Evolutionary conservation across 2,329 filamentous ascomycete species (phyloP).

Genomic region (Cladorrhinum sp.): DNA sequence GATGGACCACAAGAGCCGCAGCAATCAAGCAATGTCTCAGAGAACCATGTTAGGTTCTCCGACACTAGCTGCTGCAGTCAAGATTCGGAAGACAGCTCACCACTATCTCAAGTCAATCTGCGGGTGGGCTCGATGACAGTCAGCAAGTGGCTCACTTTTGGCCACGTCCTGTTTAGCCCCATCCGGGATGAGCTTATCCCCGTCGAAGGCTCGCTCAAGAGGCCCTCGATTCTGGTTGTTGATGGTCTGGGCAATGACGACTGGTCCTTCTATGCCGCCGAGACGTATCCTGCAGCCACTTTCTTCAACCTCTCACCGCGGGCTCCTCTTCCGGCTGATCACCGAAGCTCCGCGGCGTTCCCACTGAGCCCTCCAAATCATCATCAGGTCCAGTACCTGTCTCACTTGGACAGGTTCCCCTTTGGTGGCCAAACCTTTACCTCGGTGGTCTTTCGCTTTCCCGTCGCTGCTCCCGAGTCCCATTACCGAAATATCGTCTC

Average conservation of each 20-base stretch:
- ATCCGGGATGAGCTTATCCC: slow-evolving; percentile 67
- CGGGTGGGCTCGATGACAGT: slow-evolving; percentile 79
- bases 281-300: slow-evolving; percentile 70
- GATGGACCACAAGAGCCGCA: slow-evolving; percentile 17
- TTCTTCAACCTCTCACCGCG: slow-evolving; percentile 73
- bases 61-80: slow-evolving; percentile 45
- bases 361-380: slow-evolving; percentile 65
- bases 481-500: slow-evolving; percentile 69
- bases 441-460: slow-evolving; percentile 74
- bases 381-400: slow-evolving; percentile 67
- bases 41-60: slow-evolving; percentile 39
- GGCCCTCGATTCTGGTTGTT: slow-evolving; percentile 67
- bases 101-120: slow-evolving; percentile 69
- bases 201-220: slow-evolving; percentile 49
- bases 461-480: slow-evolving; percentile 63
- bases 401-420: slow-evolving; percentile 64
- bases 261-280: slow-evolving; percentile 82
- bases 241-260: slow-evolving; percentile 85
- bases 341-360: slow-evolving; percentile 44
- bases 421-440: slow-evolving; percentile 75
- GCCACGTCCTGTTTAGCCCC: slow-evolving; percentile 78
- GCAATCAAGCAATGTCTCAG: slow-evolving; percentile 16
- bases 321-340: slow-evolving; percentile 47
- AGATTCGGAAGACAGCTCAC: slow-evolving; percentile 56
- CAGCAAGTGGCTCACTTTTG: slow-evolving; percentile 84